Evolutionary conservation across 805 yeast genomes (phyloP).

Genomic region (Yarrowia sp.): DNA sequence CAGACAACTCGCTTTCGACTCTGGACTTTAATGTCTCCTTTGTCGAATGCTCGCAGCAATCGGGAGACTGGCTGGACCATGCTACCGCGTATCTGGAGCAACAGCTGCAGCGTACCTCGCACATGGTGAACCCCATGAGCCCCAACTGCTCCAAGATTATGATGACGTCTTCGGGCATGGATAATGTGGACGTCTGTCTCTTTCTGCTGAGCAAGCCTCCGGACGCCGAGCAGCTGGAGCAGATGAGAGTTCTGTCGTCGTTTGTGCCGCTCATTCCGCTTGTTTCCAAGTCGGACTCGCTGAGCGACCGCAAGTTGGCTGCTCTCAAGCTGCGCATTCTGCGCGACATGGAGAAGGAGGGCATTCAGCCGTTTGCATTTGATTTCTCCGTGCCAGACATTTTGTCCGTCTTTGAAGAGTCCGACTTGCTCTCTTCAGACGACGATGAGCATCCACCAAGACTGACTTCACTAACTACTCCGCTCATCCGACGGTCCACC

Average conservation of each 20-base stretch:
- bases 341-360: background rate
- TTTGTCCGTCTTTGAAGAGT: background rate
- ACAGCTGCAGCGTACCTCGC: constrained; percentile 30
- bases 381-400: background rate
- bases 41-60: constrained; percentile 27
- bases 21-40: constrained; percentile 32
- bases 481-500: background rate
- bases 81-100: constrained; percentile 31
- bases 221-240: background rate
- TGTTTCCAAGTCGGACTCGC: background rate
- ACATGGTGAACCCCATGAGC: constrained; percentile 29
- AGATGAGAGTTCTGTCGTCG: constrained; percentile 3
- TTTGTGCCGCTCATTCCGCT: constrained; percentile 3
- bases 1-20: background rate
- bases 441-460: background rate
- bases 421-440: background rate
- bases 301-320: constrained; percentile 1
- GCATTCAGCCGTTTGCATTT: background rate
- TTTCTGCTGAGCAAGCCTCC: constrained; percentile 29
- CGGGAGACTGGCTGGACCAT: constrained; percentile 28
- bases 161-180: constrained; percentile 30
- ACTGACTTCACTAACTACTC: background rate
- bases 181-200: constrained; percentile 29
- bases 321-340: background rate
- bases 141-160: constrained; percentile 29